A percentile compares a stretch with the other conserved stretches of the same genome.
Evolutionary conservation across 139 green algal genomes (phyloP).

Genomic region (Asterochloris erici): DNA sequence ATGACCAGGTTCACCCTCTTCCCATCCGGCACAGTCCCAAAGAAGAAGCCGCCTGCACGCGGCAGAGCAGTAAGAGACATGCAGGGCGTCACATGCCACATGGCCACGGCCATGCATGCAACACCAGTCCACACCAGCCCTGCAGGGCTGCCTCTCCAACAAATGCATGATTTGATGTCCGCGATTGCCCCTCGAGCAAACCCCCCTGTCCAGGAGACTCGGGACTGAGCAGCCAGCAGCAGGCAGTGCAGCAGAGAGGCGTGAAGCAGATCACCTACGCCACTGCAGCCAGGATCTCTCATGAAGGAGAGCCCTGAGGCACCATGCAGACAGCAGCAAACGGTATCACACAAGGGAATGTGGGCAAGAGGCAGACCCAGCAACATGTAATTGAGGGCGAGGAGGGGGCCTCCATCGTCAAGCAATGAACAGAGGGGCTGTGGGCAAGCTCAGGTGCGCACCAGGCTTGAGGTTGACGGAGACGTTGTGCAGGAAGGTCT

Average conservation of each 20-base stretch:
- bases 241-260: too few relatives aligned
- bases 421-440: neutral
- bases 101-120: neutral
- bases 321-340: too few relatives aligned
- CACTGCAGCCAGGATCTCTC: too few relatives aligned
- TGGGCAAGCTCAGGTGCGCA: constrained; percentile 15
- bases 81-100: neutral
- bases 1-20: constrained; percentile 53
- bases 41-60: constrained; percentile 76
- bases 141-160: neutral
- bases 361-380: too few relatives aligned
- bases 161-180: too few relatives aligned
- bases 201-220: neutral
- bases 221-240: too few relatives aligned
- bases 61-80: neutral
- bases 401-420: neutral
- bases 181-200: too few relatives aligned
- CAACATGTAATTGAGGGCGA: too few relatives aligned
- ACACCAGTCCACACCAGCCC: neutral
- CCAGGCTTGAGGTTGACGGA: constrained; percentile 73
- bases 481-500: constrained; percentile 79
- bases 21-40: constrained; percentile 77
- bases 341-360: too few relatives aligned
- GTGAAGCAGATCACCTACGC: too few relatives aligned
- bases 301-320: too few relatives aligned